phyloP scores from a whole-genome alignment of 2,329 filamentous ascomycete genomes.

The Monosporascus ibericus region DNA sequence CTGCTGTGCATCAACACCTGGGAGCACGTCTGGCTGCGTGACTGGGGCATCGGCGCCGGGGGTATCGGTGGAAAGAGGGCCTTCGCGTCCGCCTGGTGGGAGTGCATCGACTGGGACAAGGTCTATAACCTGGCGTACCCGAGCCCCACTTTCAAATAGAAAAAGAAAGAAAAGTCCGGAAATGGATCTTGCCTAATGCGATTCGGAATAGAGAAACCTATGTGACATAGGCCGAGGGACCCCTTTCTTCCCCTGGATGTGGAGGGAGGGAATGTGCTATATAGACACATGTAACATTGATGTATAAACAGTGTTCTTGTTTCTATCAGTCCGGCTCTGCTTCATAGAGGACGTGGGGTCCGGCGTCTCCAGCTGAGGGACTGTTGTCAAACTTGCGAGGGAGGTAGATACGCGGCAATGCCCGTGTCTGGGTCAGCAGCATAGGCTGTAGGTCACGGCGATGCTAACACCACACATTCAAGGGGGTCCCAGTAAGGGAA shows the following conservation, averaged over 20 bases:
- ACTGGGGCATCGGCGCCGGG: conserved; percentile 58
- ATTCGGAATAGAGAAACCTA: conserved; percentile 8
- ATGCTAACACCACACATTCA: no score
- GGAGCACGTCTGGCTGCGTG: conserved; percentile 87
- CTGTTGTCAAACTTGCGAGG: no score
- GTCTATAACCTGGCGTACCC: conserved; percentile 46
- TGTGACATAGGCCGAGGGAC: neutral
- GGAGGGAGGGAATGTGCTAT: neutral
- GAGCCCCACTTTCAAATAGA: conserved; percentile 4
- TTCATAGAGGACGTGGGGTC: no score
- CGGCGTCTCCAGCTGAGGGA: no score
- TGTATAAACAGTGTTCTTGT: conserved; percentile 1
- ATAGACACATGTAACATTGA: neutral
- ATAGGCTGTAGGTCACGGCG: no score
- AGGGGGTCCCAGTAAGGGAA: no score
- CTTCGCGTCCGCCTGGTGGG: conserved; percentile 82
- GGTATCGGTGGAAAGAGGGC: conserved; percentile 66
- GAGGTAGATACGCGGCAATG: no score
- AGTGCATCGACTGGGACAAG: conserved; percentile 74
- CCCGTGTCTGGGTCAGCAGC: no score
- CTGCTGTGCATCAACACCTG: conserved; percentile 91
- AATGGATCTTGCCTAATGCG: neutral
- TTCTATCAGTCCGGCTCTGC: no score
- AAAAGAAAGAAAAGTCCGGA: neutral
- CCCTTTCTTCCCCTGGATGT: neutral